Percentiles rank a stretch among this genome's conserved stretches.
Evolutionary conservation across 2,329 filamentous ascomycete genomes (phyloP).

Genomic region (Leptographium wingfieldii): DNA sequence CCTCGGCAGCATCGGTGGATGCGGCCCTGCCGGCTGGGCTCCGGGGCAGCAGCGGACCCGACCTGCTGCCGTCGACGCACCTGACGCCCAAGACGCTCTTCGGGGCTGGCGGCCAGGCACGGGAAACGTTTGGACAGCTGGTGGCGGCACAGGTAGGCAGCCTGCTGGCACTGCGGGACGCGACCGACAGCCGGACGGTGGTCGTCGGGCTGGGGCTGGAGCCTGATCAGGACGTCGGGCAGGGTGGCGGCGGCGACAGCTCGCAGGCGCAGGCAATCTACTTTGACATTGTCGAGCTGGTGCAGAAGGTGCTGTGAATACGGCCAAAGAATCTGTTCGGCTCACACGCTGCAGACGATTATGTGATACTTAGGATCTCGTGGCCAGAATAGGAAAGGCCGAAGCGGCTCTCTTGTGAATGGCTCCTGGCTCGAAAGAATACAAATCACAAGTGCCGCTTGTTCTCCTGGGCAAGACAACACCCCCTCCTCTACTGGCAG

Average conservation of each 20-base stretch:
- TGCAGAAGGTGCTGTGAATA: conserved; percentile 27
- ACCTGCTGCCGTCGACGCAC: conserved; percentile 60
- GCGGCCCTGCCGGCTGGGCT: conserved; percentile 37
- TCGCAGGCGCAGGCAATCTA: conserved; percentile 32
- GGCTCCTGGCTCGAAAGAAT: too few species aligned
- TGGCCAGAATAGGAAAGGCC: too few species aligned
- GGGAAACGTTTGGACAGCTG: conserved; percentile 76
- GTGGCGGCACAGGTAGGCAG: conserved; percentile 84
- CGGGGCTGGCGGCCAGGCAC: conserved; percentile 65
- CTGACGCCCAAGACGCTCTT: conserved; percentile 79
- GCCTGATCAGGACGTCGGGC: conserved; percentile 30
- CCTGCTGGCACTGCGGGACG: conserved; percentile 57
- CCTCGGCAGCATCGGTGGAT: conserved; percentile 51
- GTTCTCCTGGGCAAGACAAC: too few species aligned
- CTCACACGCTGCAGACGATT: too few species aligned
- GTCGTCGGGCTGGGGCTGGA: conserved; percentile 48
- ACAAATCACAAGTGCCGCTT: too few species aligned
- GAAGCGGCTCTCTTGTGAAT: too few species aligned
- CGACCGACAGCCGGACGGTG: conserved; percentile 49
- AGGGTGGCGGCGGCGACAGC: conserved; percentile 12
- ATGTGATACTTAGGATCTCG: too few species aligned
- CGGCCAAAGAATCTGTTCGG: too few species aligned
- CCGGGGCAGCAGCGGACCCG: conserved; percentile 9
- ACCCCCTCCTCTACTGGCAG: too few species aligned
- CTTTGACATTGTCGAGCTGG: conserved; percentile 52